These are phyloP conservation scores for Erythrophleum ivorense DNA, from an alignment of 331 rosid species.

Conservation along the genomic window DNA sequence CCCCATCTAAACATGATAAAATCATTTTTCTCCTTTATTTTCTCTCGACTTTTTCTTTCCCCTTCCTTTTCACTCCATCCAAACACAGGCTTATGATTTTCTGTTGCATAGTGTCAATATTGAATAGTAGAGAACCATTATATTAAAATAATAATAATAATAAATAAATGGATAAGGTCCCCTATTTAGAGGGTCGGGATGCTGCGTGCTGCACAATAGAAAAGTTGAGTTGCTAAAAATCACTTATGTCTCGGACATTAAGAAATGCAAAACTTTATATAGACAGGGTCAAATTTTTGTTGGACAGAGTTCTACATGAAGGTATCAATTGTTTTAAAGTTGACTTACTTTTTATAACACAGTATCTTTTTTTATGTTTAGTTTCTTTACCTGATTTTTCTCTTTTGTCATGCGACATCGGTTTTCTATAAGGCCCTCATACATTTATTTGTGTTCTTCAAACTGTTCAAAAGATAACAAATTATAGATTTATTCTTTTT, in stretches of 20 bases:
- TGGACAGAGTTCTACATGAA: conserved; percentile 75
- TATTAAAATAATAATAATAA: too few species aligned
- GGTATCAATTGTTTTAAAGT: conserved; percentile 47
- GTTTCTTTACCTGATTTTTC: conserved; percentile 29
- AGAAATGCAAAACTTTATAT: conserved; percentile 58
- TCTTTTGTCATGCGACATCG: conserved; percentile 66
- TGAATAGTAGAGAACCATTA: too few species aligned
- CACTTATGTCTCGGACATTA: conserved; percentile 51
- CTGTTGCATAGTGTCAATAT: too few species aligned
- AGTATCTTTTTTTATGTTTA: not conserved
- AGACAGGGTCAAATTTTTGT: conserved; percentile 59
- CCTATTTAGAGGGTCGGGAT: too few species aligned
- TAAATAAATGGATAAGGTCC: too few species aligned
- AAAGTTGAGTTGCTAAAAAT: too few species aligned
- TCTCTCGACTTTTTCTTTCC: too few species aligned
- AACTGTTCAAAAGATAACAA: conserved; percentile 57
- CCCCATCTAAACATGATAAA: too few species aligned
- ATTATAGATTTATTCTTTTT: conserved; percentile 66
- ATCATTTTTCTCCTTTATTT: too few species aligned
- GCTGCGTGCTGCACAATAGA: too few species aligned
- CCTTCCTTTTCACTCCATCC: too few species aligned
- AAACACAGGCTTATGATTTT: too few species aligned
- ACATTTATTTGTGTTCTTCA: conserved; percentile 65
- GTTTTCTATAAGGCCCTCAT: conserved; percentile 60
- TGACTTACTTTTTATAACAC: conserved; percentile 19